Percentiles rank a stretch among this genome's conserved stretches.
phyloP scores from a whole-genome alignment of 2,329 filamentous ascomycete species.

The Conoideocrella luteorostrata region DNA sequence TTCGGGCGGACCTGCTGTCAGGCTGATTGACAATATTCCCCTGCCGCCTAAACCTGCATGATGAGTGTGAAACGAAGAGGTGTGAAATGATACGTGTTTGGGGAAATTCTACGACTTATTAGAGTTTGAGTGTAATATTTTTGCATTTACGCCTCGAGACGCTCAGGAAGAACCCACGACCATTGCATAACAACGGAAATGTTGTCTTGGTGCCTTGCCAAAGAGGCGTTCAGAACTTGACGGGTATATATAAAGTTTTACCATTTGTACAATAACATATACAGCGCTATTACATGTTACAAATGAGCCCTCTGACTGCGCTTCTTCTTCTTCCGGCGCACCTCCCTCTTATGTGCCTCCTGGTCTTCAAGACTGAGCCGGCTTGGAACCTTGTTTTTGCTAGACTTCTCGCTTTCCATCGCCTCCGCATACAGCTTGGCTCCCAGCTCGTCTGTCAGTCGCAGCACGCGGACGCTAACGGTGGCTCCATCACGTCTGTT shows the following conservation, averaged over 20 bases:
- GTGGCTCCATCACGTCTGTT: conserved; percentile 90
- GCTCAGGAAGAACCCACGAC: no score
- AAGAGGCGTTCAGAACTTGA: not conserved
- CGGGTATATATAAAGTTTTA: not conserved
- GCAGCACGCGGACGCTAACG: conserved; percentile 74
- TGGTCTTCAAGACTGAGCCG: conserved; percentile 46
- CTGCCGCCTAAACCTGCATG: conserved; percentile 37
- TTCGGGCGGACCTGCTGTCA: conserved; percentile 65
- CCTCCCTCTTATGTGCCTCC: conserved; percentile 32
- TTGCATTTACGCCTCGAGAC: no score
- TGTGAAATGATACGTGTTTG: no score
- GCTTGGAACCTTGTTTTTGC: conserved; percentile 32
- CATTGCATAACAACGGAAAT: not conserved
- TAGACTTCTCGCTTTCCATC: conserved; percentile 28
- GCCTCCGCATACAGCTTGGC: conserved; percentile 59
- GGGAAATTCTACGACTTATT: no score
- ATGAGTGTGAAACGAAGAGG: not conserved
- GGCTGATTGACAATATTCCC: conserved; percentile 92
- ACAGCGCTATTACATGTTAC: conserved; percentile 19
- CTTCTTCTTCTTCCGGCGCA: conserved; percentile 42
- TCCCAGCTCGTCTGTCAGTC: conserved; percentile 69
- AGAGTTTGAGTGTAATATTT: no score
- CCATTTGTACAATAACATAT: not conserved
- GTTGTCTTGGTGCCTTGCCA: not conserved
- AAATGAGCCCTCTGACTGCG: conserved; percentile 46